Conservation (phyloP, 179 eudicot species). For the Corrigiola litoralis region DNA sequence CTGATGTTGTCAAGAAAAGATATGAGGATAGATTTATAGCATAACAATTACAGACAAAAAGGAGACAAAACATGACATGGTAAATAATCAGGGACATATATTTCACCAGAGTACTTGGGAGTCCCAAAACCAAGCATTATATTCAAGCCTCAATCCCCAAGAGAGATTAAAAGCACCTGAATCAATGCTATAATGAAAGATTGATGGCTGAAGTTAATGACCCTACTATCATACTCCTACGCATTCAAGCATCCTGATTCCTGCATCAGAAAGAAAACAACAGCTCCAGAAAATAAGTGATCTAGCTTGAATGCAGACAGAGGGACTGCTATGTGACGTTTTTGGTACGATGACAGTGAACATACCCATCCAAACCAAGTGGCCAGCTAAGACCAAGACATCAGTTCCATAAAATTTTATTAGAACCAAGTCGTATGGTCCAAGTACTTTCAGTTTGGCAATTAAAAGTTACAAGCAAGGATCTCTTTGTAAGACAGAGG, state of each 20-base stretch:
- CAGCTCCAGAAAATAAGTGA: not conserved
- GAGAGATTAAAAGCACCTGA: slow-evolving; percentile 5
- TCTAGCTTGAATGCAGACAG: not conserved
- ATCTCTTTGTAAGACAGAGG: too few species aligned
- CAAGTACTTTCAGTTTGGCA: too few species aligned
- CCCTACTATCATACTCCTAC: not conserved
- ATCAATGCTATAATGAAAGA: slow-evolving; percentile 10
- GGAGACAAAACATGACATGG: too few species aligned
- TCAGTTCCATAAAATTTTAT: not conserved
- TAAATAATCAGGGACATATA: too few species aligned
- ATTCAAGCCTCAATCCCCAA: not conserved
- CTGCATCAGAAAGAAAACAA: not conserved
- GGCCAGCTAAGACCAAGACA: slow-evolving; percentile 8
- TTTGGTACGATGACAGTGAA: not conserved
- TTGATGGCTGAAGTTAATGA: slow-evolving; percentile 6
- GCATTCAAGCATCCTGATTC: not conserved
- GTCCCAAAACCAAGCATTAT: too few species aligned
- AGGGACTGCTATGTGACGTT: not conserved
- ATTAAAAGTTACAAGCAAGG: too few species aligned
- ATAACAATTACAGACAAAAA: too few species aligned
- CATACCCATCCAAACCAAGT: slow-evolving; percentile 3
- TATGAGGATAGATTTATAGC: too few species aligned
- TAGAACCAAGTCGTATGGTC: not conserved
- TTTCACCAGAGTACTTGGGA: too few species aligned
- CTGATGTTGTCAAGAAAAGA: too few species aligned